Base-by-base conservation (phyloP, 257 asterid genomes). In the Parsonsia alboflavescens region DNA sequence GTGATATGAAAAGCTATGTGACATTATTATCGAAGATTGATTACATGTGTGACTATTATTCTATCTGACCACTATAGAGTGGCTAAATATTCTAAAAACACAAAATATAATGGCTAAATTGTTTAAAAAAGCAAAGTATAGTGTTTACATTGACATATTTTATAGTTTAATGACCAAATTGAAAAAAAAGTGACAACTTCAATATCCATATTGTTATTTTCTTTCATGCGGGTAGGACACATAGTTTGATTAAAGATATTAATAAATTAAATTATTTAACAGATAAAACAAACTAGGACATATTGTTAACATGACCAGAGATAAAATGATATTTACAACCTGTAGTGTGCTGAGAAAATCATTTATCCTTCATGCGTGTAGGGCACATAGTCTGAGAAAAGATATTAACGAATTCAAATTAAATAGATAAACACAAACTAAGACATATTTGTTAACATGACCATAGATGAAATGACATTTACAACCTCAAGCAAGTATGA, bases 371-470 rank as follows among this genome's bases (percentile, higher is more conserved):
- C 49, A 22, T 68, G 5, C 54, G 67, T 42, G n/a, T 8, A 53
- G n/a, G 53, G 9, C 1, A 3, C 63, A 70, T 17, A 19, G 5
- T 17, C 17, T 33, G 68, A 62, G 39, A 33, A 61, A 30, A 13
- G 24, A 30, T 15, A 5, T 62, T 11, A 46, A 45, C 49, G 28
- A 17, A 46, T 46, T 39, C 2, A 46, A 59, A 45, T 13, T 4
- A 61, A 49, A 56, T 59, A 62, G 24, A 73, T 26, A 61, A 19
- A 11, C 46, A 33, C 53, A 17, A 61, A 68, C 68, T 58, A 19
- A 48, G n/a, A 53, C 33, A 50, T 21, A 41, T 70, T 67, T 0
- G 24, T 74, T 49, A 36, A 50, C 76, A 70, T n/a, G 62, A 58
- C 30, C 19, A 36, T 15, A 10, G 19, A 65, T 65, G 28, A 39